phyloP scores from a whole-genome alignment of 164 flowering plant genomes.

The Sextonia rubra region DNA sequence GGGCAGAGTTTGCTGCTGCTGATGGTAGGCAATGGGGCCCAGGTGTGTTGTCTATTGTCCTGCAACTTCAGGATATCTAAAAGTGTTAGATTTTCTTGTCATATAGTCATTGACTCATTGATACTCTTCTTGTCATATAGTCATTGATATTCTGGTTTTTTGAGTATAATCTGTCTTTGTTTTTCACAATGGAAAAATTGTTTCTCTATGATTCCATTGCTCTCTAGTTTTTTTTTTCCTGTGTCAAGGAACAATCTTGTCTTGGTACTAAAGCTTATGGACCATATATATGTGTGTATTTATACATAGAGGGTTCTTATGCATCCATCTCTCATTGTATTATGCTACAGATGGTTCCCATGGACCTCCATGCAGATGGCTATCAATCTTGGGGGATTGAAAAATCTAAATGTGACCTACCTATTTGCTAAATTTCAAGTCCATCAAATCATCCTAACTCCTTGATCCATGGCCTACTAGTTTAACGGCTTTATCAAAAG shows the following conservation, averaged over 20 bases:
- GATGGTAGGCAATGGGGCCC: constrained; percentile 3
- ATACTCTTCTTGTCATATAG: not conserved
- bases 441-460: no score
- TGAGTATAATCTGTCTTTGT: not conserved
- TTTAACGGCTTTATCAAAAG: no score
- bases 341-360: no score
- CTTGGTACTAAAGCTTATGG: no score
- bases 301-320: no score
- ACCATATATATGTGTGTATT: no score
- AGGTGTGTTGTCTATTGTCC: not conserved
- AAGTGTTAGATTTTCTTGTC: not conserved
- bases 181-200: not conserved
- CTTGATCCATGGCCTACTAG: no score
- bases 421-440: no score
- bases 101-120: not conserved
- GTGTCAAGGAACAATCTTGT: not conserved
- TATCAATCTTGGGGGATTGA: no score
- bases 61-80: not conserved
- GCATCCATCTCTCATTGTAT: no score
- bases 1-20: constrained; percentile 29
- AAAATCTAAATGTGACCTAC: no score
- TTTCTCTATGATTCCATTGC: not conserved
- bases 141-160: not conserved
- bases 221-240: not conserved
- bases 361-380: no score